Percentiles rank a stretch among this genome's conserved stretches.
Evolutionary conservation across 2,329 filamentous ascomycete species (phyloP).

Genomic region (Exophiala spinifera): DNA sequence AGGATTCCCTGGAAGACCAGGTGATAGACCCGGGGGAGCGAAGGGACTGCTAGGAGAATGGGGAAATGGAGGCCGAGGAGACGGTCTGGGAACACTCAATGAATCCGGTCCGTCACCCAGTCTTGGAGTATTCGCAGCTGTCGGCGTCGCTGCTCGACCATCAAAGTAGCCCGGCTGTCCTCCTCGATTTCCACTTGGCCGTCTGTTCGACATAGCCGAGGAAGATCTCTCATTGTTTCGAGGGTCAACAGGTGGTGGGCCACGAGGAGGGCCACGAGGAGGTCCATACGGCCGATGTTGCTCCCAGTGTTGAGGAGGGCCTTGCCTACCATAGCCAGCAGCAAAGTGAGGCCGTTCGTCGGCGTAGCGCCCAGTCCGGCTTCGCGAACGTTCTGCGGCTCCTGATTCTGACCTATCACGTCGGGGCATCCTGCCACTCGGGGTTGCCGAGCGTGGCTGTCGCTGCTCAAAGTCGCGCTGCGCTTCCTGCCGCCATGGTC

Average conservation of each 20-base stretch:
- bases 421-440: constrained; percentile 19
- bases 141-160: constrained; percentile 34
- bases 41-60: constrained; percentile 34
- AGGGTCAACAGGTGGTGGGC: constrained; percentile 20
- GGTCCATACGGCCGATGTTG: constrained; percentile 14
- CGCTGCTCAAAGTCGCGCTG: constrained; percentile 19
- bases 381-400: constrained; percentile 53
- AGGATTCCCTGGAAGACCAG: constrained; percentile 10
- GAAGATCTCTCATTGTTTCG: constrained; percentile 35
- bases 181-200: constrained; percentile 39
- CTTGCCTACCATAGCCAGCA: constrained; percentile 9
- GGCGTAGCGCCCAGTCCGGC: constrained; percentile 48
- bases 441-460: constrained; percentile 31
- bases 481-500: neutral
- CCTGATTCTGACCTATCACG: constrained; percentile 57
- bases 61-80: constrained; percentile 23
- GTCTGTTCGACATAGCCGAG: constrained; percentile 40
- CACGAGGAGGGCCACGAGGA: constrained; percentile 11
- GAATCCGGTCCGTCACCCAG: constrained; percentile 11
- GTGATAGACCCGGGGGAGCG: constrained; percentile 14
- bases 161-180: constrained; percentile 22
- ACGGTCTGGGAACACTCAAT: constrained; percentile 16
- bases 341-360: constrained; percentile 42
- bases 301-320: constrained; percentile 6
- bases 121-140: constrained; percentile 17